Base-by-base conservation (phyloP, 352 stramenopile species). In the Globisporangium abappressorium region DNA sequence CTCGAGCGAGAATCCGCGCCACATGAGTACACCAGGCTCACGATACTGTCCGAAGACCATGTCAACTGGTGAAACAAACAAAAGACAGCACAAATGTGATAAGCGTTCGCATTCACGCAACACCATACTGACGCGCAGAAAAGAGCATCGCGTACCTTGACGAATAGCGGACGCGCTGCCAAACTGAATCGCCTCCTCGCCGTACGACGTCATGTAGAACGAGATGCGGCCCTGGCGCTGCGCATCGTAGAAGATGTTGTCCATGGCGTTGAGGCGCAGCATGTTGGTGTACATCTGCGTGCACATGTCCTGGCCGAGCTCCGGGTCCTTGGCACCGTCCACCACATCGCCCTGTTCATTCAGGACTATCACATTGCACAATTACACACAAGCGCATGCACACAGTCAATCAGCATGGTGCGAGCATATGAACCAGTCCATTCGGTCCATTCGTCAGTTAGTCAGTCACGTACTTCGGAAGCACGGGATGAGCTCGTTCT, bases 21-120 rank as follows among this genome's bases (percentile, higher is more conserved):
- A 99, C 94, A 99, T 99, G 18, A 99, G 83, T 20, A 99, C 79
- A 33, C 97, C 98, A 41, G 92, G 89, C 76, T 99, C 98, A 18
- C 98, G 89, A 73, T 99, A 99, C 79, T 99, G 98, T 14, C 93
- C 96, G 70, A 99, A 98, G 14, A 99, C 87, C 72, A 97, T 92
- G 80, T 99, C 98, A 38, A 85, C 78, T 72, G 38, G 5, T 28
- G 20, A 20, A 33, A 43, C 15, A 12, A 41, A 30, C 12, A 38
- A 26, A 26, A 5, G 47, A 18, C 11, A 12, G 43, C 26, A 65
- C 8, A 30, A 4, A 34, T 46, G 15, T 46, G 15, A 24, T 36
- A 26, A 57, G 24, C 22, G n/a, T 53, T 30, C 14, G 6, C 36
- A 51, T 51, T 51, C 43, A 22, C 6, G 18, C 43, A 51, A 11